Base-by-base conservation (phyloP, 495 filamentous ascomycete species). In the Pyrenopolyporus hunteri region DNA sequence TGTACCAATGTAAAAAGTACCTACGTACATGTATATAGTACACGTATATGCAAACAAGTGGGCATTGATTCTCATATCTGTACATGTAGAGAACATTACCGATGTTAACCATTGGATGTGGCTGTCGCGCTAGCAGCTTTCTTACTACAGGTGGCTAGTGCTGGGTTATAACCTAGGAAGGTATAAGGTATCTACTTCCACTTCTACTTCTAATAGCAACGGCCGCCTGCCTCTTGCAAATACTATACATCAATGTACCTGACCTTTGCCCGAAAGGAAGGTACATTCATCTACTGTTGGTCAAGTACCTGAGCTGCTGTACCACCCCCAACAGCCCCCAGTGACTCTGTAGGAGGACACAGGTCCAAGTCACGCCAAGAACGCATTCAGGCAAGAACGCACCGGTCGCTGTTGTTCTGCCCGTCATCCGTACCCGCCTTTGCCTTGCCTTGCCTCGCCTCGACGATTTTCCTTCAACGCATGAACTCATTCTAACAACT, bases 371-470 rank as follows among this genome's bases (percentile, higher is more conserved):
- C 46, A 63, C 46, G 51, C 52, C 59, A 57, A 63, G 52, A n/a
- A 57, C 33, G 5, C 16, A 63, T 63, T 63, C 59, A 63, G 59
- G 59, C 59, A 63, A 63, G 59, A 56, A 62, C 28, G 42, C 47
- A 25, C 59, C 37, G 61, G 61, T 50, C 48, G 43, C 62, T 39
- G 39, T 58, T 37, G 32, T 63, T 58, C 64, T 67, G 58, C 55
- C 59, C 59, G 57, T 67, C 64, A 63, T 63, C 54, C 59, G 64
- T 63, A 62, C 58, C 63, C 58, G 53, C 57, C 63, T 66, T 53
- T 60, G 45, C 47, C 45, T 52, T 53, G 47, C 53, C 35, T 53
- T 51, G 57, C 63, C 63, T 66, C 28, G 63, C 63, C 63, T 66
- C 63, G 63, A 66, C 53, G 52, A 63, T 63, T 66, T 66, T 40